Conservation (phyloP, 2,329 filamentous ascomycete species). For the Orbilia blumenaviensis region DNA sequence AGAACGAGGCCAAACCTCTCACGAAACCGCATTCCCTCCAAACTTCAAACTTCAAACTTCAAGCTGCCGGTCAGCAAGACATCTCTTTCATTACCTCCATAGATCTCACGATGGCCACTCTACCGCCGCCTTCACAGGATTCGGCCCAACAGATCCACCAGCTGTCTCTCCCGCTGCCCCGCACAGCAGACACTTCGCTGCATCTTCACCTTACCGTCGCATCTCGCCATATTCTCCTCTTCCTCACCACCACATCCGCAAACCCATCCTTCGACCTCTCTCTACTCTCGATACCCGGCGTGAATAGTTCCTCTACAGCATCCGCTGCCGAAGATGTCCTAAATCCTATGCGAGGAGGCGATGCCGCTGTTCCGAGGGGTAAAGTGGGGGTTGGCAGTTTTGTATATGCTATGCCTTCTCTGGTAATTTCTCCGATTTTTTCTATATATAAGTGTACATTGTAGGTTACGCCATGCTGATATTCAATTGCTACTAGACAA, state of each 20-base stretch:
- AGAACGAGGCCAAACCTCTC: not conserved
- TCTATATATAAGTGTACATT: conserved; percentile 19
- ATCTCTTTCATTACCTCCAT: not conserved
- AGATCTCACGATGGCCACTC: conserved; percentile 9
- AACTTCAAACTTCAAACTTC: not conserved
- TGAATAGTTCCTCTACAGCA: conserved; percentile 17
- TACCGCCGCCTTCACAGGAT: not conserved
- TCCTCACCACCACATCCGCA: conserved; percentile 69
- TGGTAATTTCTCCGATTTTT: conserved; percentile 68
- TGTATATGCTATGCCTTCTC: conserved; percentile 84
- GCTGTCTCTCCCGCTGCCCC: conserved; percentile 70
- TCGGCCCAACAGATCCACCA: conserved; percentile 59
- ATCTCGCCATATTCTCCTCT: conserved; percentile 69
- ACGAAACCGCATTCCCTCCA: not conserved
- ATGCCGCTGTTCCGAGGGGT: conserved; percentile 58
- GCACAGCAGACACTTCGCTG: conserved; percentile 70
- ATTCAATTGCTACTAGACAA: conserved; percentile 56
- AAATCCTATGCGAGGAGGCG: conserved; percentile 29
- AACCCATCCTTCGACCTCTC: conserved; percentile 62
- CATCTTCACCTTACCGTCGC: conserved; percentile 70
- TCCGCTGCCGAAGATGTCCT: conserved; percentile 17
- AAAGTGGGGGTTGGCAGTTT: conserved; percentile 78
- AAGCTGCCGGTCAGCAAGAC: conserved; percentile 17
- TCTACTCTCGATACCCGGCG: conserved; percentile 58
- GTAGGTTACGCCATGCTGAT: not conserved